Evolutionary conservation across 768 basidiomycete species (phyloP).

Genomic region (Sporobolomyces roseus): DNA sequence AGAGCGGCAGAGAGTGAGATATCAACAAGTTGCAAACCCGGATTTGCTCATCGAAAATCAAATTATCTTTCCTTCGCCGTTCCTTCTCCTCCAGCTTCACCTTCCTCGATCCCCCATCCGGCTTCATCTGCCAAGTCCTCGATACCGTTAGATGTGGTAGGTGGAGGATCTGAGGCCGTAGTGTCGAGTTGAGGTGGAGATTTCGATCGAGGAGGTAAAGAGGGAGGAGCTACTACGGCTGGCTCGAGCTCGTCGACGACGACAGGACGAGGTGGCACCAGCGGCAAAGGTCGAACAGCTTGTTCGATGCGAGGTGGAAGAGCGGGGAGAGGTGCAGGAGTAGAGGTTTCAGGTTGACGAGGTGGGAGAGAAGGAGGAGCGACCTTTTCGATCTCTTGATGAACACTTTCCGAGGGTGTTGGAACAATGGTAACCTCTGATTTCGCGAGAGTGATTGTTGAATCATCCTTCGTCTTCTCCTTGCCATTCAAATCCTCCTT

Average conservation of each 20-base stretch:
- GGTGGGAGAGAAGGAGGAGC: not conserved
- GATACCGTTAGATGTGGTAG: not conserved
- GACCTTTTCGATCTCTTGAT: not conserved
- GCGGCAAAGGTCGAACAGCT: no score
- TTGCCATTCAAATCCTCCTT: not conserved
- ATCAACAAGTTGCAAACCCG: no score
- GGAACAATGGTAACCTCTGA: not conserved
- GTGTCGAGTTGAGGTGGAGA: not conserved
- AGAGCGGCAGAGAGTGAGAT: no score
- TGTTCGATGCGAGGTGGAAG: no score
- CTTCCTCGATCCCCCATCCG: constrained; percentile 14
- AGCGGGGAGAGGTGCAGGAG: not conserved
- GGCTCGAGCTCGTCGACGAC: no score
- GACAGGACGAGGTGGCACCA: no score
- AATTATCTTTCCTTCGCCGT: no score
- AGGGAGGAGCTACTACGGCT: not conserved
- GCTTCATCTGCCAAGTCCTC: constrained; percentile 3
- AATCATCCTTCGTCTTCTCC: no score
- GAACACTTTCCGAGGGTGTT: not conserved
- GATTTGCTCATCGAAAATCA: no score
- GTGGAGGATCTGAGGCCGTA: not conserved
- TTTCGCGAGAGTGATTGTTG: not conserved
- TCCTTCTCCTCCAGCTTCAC: not conserved
- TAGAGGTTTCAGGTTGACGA: not conserved
- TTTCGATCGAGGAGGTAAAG: not conserved